Conservation (phyloP, 257 asterid genomes). For the Datura wrightii region DNA sequence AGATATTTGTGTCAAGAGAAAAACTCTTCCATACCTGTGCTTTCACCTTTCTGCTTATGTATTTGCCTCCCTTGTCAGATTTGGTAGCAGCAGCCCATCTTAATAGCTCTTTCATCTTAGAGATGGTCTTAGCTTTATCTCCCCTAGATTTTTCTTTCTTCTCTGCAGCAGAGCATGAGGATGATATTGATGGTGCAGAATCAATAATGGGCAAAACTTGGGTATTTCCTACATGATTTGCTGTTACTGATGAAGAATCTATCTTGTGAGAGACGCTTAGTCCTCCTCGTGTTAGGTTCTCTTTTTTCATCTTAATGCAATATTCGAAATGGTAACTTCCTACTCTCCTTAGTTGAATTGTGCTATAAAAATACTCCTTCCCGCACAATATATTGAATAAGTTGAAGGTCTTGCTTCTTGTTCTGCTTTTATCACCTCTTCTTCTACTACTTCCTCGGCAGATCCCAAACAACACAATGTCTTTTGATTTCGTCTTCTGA, state of each 20-base stretch:
- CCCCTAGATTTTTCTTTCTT: constrained; percentile 42
- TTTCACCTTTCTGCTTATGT: constrained; percentile 62
- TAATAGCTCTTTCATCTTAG: constrained; percentile 70
- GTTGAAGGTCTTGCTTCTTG: constrained; percentile 46
- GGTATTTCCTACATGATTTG: constrained; percentile 18
- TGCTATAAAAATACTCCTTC: constrained; percentile 54
- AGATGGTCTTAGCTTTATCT: constrained; percentile 52
- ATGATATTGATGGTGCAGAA: neutral
- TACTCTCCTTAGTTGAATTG: constrained; percentile 49
- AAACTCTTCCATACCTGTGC: too few species aligned
- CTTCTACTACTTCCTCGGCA: constrained; percentile 29
- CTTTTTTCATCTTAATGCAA: constrained; percentile 60
- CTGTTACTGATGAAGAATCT: constrained; percentile 31
- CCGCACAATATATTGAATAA: constrained; percentile 38
- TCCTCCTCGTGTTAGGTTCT: constrained; percentile 43
- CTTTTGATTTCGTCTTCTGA: constrained; percentile 27
- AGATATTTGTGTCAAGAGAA: too few species aligned
- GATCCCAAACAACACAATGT: constrained; percentile 24
- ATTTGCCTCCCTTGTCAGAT: constrained; percentile 61
- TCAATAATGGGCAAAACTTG: constrained; percentile 61
- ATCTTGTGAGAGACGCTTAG: constrained; percentile 45
- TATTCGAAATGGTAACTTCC: constrained; percentile 37
- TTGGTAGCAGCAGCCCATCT: constrained; percentile 81
- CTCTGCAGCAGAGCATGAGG: constrained; percentile 32
- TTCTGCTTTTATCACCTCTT: constrained; percentile 33